Evolutionary conservation across 2,329 filamentous ascomycete genomes (phyloP).

Genomic region (Phaeosphaeriaceae sp.): DNA sequence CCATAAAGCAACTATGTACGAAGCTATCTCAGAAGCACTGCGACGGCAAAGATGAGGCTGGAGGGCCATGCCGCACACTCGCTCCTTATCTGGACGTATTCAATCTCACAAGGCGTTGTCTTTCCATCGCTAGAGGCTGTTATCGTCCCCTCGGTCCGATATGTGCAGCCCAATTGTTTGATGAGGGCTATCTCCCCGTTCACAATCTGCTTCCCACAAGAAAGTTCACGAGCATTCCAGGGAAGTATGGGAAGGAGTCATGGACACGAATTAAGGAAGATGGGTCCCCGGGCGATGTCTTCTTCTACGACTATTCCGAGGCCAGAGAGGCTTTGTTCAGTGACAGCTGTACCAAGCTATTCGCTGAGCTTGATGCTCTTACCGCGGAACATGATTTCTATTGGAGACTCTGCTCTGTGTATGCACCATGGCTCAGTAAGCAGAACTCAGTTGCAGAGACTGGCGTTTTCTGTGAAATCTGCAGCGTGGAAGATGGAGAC

Average conservation of each 20-base stretch:
- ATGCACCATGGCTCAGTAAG: background rate
- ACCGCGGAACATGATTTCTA: background rate
- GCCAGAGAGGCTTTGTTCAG: too few relatives aligned
- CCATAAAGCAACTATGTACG: background rate
- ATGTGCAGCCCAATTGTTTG: background rate
- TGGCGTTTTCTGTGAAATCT: background rate
- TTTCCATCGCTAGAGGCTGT: background rate
- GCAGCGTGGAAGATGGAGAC: background rate
- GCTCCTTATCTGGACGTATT: conserved; percentile 5
- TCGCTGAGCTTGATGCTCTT: background rate
- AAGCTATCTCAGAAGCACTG: background rate
- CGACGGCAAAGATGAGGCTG: background rate
- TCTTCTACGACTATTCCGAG: too few relatives aligned
- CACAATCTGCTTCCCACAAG: too few relatives aligned
- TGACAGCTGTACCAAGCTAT: too few relatives aligned
- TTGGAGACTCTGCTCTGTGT: background rate
- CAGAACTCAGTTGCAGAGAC: background rate
- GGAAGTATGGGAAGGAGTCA: too few relatives aligned
- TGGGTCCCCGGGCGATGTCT: too few relatives aligned
- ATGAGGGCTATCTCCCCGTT: too few relatives aligned
- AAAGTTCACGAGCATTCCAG: too few relatives aligned
- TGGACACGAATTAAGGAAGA: too few relatives aligned
- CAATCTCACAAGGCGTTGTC: background rate
- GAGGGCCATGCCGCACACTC: conserved; percentile 1
- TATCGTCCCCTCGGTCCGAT: background rate